Conservation (phyloP, 1,284 basidiomycete species). For the Lignosus rhinocerotis region DNA sequence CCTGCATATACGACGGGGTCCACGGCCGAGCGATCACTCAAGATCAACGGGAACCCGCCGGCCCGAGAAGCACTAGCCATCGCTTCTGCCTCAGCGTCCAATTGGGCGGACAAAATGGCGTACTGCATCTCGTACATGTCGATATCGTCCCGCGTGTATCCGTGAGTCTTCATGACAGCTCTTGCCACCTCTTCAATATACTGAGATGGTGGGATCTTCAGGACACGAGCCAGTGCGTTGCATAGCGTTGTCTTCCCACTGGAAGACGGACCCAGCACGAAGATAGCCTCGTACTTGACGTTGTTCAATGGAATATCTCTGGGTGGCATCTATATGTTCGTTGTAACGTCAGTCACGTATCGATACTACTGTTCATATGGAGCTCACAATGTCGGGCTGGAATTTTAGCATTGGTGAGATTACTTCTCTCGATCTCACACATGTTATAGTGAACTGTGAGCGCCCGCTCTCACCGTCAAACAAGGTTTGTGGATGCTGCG, state of each 20-base stretch:
- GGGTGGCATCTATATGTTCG: not conserved
- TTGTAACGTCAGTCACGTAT: too few relatives aligned
- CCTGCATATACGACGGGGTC: conserved; percentile 63
- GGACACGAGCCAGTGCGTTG: conserved; percentile 44
- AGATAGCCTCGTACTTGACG: conserved; percentile 20
- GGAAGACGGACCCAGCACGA: conserved; percentile 61
- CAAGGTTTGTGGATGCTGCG: conserved; percentile 6
- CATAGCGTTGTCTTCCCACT: conserved; percentile 69
- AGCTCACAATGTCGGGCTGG: too few relatives aligned
- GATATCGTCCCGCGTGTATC: conserved; percentile 52
- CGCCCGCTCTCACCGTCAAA: not conserved
- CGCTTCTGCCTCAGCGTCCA: conserved; percentile 42
- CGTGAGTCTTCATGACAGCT: conserved; percentile 48
- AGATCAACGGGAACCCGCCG: conserved; percentile 36
- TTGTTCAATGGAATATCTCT: too few relatives aligned
- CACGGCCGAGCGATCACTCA: conserved; percentile 64
- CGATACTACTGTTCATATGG: too few relatives aligned
- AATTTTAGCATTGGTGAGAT: too few relatives aligned
- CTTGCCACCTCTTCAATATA: conserved; percentile 63
- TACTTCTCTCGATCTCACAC: not conserved
- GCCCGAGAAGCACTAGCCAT: conserved; percentile 13
- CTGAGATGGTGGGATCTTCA: conserved; percentile 38
- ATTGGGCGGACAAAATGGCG: conserved; percentile 57
- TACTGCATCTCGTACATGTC: conserved; percentile 57
- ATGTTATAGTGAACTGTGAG: not conserved